Conservation (phyloP, 2,329 filamentous ascomycete species). For the Fusarium sterilihyphosum region DNA sequence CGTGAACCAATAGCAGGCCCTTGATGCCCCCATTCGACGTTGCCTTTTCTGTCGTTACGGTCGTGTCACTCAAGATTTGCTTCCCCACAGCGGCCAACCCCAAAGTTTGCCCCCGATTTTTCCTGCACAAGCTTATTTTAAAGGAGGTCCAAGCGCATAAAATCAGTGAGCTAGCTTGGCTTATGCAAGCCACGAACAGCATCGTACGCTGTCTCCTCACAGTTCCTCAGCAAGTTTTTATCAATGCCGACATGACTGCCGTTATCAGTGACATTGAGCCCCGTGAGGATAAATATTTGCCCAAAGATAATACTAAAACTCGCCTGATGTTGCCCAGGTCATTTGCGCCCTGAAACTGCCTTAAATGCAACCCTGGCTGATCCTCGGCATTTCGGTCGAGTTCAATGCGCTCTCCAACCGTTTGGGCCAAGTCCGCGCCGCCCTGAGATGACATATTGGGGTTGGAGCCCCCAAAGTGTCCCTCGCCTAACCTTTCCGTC, state of each 20-base stretch:
- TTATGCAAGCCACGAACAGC: background rate
- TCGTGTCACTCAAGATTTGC: background rate
- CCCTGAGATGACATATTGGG: constrained; percentile 4
- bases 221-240: background rate
- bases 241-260: background rate
- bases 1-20: background rate
- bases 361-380: background rate
- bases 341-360: background rate
- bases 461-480: constrained; percentile 16
- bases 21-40: constrained; percentile 1
- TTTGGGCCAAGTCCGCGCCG: background rate
- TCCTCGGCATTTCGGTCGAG: constrained; percentile 15
- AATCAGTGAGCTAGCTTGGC: background rate
- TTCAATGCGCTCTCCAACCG: constrained; percentile 5
- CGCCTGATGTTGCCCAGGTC: background rate
- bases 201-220: constrained; percentile 1
- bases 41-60: background rate
- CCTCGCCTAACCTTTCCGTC: background rate
- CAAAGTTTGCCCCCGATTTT: constrained; percentile 14
- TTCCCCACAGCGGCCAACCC: constrained; percentile 23
- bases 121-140: constrained; percentile 19
- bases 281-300: background rate
- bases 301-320: background rate
- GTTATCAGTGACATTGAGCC: background rate
- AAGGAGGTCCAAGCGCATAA: background rate